phyloP scores from a whole-genome alignment of 495 filamentous ascomycete genomes.

The Chaetomium tenue region DNA sequence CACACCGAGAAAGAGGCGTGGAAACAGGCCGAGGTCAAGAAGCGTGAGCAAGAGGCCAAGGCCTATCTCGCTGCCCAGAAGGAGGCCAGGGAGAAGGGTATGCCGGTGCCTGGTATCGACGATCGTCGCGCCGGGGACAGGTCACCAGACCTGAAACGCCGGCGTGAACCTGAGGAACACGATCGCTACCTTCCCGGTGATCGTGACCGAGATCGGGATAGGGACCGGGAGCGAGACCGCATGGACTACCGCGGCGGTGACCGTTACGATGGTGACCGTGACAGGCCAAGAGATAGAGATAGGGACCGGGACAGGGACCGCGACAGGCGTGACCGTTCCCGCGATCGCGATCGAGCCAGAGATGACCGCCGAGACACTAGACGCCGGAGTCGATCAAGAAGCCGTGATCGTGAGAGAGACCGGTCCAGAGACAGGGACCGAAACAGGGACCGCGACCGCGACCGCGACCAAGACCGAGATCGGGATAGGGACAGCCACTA shows the following conservation, averaged over 20 bases:
- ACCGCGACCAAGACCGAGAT: slow-evolving; percentile 25
- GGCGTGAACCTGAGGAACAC: slow-evolving; percentile 43
- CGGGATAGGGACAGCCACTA: slow-evolving; percentile 19
- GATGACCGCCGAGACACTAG: slow-evolving; percentile 31
- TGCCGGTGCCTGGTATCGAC: slow-evolving; percentile 48
- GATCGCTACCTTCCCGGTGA: slow-evolving; percentile 44
- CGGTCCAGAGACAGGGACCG: slow-evolving; percentile 22
- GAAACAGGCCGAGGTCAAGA: slow-evolving; percentile 55
- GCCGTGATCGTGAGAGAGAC: slow-evolving; percentile 21
- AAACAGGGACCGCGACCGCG: slow-evolving; percentile 23
- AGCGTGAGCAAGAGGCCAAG: slow-evolving; percentile 58
- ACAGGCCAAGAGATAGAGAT: slow-evolving; percentile 24
- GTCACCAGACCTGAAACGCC: slow-evolving; percentile 48
- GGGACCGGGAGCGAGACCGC: slow-evolving; percentile 36
- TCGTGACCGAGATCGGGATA: slow-evolving; percentile 35
- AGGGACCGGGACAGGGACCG: slow-evolving; percentile 29
- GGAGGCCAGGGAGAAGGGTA: slow-evolving; percentile 51
- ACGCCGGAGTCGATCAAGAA: slow-evolving; percentile 26
- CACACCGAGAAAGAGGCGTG: slow-evolving; percentile 43
- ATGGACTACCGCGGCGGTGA: slow-evolving; percentile 27
- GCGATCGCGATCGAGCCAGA: slow-evolving; percentile 26
- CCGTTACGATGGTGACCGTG: slow-evolving; percentile 22
- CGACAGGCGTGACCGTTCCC: slow-evolving; percentile 23
- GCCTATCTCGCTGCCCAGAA: slow-evolving; percentile 55
- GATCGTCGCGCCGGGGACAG: slow-evolving; percentile 45